Base-by-base conservation (phyloP, 371 early-diverging fungal genomes). In the Rhizopus arrhizus region DNA sequence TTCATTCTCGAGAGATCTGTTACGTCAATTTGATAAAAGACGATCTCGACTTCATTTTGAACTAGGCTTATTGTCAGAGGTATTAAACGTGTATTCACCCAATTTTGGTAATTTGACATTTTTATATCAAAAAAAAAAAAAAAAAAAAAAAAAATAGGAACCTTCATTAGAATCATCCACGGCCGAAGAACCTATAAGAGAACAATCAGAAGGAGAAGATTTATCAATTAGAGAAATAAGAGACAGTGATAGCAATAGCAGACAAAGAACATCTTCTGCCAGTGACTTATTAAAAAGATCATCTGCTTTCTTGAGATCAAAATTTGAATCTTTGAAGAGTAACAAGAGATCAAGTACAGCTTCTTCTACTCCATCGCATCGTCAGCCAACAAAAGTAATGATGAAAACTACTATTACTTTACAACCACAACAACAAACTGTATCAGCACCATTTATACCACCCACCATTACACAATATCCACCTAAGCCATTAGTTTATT, bases 381-480 rank as follows among this genome's bases (percentile, higher is more conserved):
- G 29, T n/a, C 75, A 56, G 33, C 72, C 66, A 2, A 53, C 66
- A 10, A 80, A 73, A 51, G 53, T 75, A 36, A 59, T 70, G 8
- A 75, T 75, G 62, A 71, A 78, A 55, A 78, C 79, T 6, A 78
- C 79, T 2, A 78, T 78, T 49, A 36, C 51, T 45, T 46, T 53
- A 31, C 54, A 51, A 36, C 47, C 54, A 9, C 51, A 38, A 42
- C 56, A 53, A 16, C 32, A 60, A 11, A 10, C 43, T 45, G 58
- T 52, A 40, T 41, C 57, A 38, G 53, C 58, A 12, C 34, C 66
- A 11, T 55, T 68, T 33, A 62, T 56, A 32, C 73, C 73, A 33
- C 73, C 77, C 33, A 60, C 73, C 15, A 73, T 77, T 22, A 73
- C 72, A 16, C 77, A 78, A 61, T 78, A 75, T 53, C 78, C 78